Evolutionary conservation across 1,284 basidiomycete species (phyloP).

Genomic region (Psilocybe mexicana): DNA sequence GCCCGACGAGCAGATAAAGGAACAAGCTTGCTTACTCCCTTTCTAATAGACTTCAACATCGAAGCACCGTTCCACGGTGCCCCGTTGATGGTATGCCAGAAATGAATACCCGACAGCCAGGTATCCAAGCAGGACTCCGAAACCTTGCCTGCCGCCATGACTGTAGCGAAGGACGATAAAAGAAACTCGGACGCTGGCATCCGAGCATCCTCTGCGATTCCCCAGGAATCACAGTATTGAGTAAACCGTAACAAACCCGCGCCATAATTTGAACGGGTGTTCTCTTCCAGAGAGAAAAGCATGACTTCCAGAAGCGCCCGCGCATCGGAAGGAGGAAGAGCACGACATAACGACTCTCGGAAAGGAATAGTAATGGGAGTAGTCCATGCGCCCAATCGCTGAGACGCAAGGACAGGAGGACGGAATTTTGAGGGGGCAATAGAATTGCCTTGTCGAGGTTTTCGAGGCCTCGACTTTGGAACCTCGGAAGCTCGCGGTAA

Average conservation of each 20-base stretch:
- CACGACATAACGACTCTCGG: background rate
- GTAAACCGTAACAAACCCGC: constrained; percentile 26
- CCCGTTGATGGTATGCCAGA: constrained; percentile 35
- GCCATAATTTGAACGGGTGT: constrained; percentile 12
- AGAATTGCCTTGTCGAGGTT: background rate
- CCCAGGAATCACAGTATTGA: constrained; percentile 23
- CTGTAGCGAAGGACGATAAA: constrained; percentile 18
- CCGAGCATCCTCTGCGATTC: constrained; percentile 14
- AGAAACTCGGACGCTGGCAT: constrained; percentile 27
- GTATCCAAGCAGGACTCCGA: constrained; percentile 5
- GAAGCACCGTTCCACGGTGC: constrained; percentile 31
- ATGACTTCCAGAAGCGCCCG: constrained; percentile 5
- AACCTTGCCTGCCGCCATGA: constrained; percentile 7
- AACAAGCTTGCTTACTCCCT: constrained; percentile 25
- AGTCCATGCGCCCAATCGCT: constrained; percentile 17
- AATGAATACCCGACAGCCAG: constrained; percentile 31
- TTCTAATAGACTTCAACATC: constrained; percentile 19
- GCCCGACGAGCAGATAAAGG: constrained; percentile 21
- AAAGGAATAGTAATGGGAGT: constrained; percentile 4
- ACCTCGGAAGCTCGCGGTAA: too few species aligned
- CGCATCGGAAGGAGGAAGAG: background rate
- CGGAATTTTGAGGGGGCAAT: constrained; percentile 11
- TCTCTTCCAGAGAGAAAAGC: constrained; percentile 12
- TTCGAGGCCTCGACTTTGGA: too few species aligned
- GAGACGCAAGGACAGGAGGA: constrained; percentile 15